Evolutionary conservation across 2,329 filamentous ascomycete genomes (phyloP).

Genomic region (Claviceps sp.): DNA sequence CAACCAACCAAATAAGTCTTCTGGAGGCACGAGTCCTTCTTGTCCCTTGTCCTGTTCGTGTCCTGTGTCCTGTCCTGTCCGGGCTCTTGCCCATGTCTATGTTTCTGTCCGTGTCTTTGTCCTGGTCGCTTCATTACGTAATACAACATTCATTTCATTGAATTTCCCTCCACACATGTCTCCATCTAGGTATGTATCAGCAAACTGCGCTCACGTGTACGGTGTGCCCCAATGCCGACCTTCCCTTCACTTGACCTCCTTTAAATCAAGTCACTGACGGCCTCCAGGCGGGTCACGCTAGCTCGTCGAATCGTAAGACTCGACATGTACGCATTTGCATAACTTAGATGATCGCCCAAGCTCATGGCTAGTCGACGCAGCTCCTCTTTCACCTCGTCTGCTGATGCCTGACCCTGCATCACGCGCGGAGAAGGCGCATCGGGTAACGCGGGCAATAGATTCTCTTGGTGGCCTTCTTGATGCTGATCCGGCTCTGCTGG

Average conservation of each 20-base stretch:
- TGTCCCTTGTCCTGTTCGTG: neutral
- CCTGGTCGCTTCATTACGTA: neutral
- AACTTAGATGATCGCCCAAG: conserved; percentile 33
- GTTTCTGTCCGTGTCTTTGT: neutral
- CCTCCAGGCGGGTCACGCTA: conserved; percentile 16
- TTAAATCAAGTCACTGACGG: neutral
- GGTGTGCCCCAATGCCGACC: no score
- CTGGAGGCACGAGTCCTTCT: neutral
- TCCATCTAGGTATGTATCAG: neutral
- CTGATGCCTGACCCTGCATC: conserved; percentile 40
- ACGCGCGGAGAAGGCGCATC: conserved; percentile 35
- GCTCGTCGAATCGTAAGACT: conserved; percentile 24
- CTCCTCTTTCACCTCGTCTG: conserved; percentile 36
- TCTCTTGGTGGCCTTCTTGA: conserved; percentile 8
- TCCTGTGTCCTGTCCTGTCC: neutral
- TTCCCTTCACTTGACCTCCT: neutral
- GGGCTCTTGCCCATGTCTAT: neutral
- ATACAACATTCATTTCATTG: neutral
- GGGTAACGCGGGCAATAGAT: conserved; percentile 24
- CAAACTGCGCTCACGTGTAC: no score
- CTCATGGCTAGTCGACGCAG: conserved; percentile 37
- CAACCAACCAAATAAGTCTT: neutral
- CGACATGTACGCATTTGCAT: conserved; percentile 31
- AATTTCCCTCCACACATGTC: neutral
- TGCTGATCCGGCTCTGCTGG: conserved; percentile 3